Base-by-base conservation (phyloP, 1,139 yeast species). In the Diutina sp. region DNA sequence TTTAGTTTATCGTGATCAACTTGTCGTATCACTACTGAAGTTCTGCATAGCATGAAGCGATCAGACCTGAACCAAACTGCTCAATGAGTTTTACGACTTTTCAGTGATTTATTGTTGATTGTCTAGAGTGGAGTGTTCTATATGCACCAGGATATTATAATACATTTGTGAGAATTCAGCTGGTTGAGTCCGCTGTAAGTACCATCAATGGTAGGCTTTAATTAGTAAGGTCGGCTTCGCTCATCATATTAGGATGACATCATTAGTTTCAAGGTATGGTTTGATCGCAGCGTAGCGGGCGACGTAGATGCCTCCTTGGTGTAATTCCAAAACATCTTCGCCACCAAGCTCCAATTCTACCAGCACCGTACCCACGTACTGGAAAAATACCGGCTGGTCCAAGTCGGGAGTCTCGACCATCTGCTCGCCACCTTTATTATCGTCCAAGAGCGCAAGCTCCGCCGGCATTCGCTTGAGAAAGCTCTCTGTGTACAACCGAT, bases 331-430 rank as follows among this genome's bases (percentile, higher is more conserved):
- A 58, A 78, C 83, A 28, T 70, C 74, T 9, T 70, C 79, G 12
- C 69, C 65, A 7, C 73, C 73, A 55, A 70, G 60, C 4, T 61
- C 58, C 1, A 74, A 59, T 2, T 63, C 60, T 6, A 74, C 68
- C 3, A 57, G 60, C 4, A 61, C 59, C 12, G 9, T 25, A 12
- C 73, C 65, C 1, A 71, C 60, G 3, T 87, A 90, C 57, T 79
- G 78, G 9, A 90, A 73, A 64, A 90, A 89, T 2, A 93, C 97
- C 4, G 93, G 87, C 60, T 76, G 80, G 59, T 85, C 78, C 63
- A 87, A 63, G 58, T 89, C 89, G 0, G 98, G 98, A 61, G 77
- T 78, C 18, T 82, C 85, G 1, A 90, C 74, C 98, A 91, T 90
- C 7, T 85, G 78, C 25, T 85, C 77, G 2, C 87, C 88, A 4